phyloP scores from a whole-genome alignment of 202 grass and related monocot species.

The Zoysia matrella region DNA sequence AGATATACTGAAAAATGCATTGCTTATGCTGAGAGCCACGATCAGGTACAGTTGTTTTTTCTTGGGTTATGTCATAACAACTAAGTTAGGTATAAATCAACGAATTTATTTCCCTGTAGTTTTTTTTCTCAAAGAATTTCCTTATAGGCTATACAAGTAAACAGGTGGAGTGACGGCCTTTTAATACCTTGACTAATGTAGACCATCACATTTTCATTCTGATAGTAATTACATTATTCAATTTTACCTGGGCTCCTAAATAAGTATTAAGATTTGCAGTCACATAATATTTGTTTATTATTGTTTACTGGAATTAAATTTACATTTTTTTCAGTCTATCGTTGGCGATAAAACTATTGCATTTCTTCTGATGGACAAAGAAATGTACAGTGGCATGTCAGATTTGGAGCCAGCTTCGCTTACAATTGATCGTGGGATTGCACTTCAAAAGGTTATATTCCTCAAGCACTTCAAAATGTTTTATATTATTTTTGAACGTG shows the following conservation, averaged over 20 bases:
- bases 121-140: background rate
- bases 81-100: background rate
- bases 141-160: slow-evolving; percentile 11
- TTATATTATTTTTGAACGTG: slow-evolving; percentile 6
- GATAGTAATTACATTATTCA: background rate
- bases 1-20: slow-evolving; percentile 94
- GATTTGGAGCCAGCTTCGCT: slow-evolving; percentile 86
- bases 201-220: slow-evolving; percentile 6
- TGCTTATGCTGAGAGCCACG: slow-evolving; percentile 94
- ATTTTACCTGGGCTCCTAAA: background rate
- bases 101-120: too few relatives aligned
- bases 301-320: slow-evolving; percentile 26
- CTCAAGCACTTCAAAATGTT: slow-evolving; percentile 12
- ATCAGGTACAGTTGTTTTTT: slow-evolving; percentile 71
- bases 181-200: slow-evolving; percentile 4
- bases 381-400: slow-evolving; percentile 98
- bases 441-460: slow-evolving; percentile 84
- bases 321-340: slow-evolving; percentile 67
- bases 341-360: slow-evolving; percentile 96
- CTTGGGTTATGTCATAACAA: slow-evolving; percentile 17
- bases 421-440: slow-evolving; percentile 83
- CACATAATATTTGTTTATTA: background rate
- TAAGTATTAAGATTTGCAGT: slow-evolving; percentile 23
- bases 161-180: background rate
- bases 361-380: slow-evolving; percentile 96